Evolutionary conservation across 495 filamentous ascomycete genomes (phyloP), one percentile per base, ranked within the genome.

Genomic region (Lasiosphaeriaceae sp.): DNA sequence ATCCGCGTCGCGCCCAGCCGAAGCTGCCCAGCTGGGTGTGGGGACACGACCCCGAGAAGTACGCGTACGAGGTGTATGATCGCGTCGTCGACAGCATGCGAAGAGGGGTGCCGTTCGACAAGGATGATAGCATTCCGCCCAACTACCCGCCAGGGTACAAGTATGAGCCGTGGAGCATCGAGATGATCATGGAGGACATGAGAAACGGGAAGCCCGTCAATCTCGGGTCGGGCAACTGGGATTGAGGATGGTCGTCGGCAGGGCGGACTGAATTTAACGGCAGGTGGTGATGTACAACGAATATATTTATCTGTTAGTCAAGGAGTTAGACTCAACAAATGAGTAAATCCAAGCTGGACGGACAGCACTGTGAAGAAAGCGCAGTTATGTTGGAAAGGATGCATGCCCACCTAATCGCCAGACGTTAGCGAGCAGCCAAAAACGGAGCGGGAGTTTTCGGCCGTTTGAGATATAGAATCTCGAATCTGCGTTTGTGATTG

Each of bases 1-100:
- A 86, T 50, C 82, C 81, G 7, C 70, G 75, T 23, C 65, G 67
- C 11, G 75, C 78, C 17, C 73, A 76, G 59, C 76, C 74, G n/a
- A 76, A 74, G 61, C 67, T 76, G 26, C 80, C 75, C 16, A 76
- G 71, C 54, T 83, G 80, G 82, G 70, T 85, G 19, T 80, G 71
- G 69, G 59, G 63, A n/a, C 80, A 83, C 59, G 80, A 85, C 57
- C 77, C 82, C 0, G 82, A 85, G 63, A 55, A 64, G 53, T 82
- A 85, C 60, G 75, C 77, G 6, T 79, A 83, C 50, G 74, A 81
- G 53, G 75, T 82, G 47, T 84, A 81, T 45, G 66, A 63, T 43
- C 69, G 74, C 55, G 74, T 74, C 31, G 71, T 71, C 11, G 69
- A 74, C 17, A 70, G 67, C 41, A 67, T 77, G 56, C 62, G 66